Percentiles rank a stretch among this genome's conserved stretches.
Evolutionary conservation across 139 green algal species (phyloP).

Genomic region (Chlorella sorokiniana): DNA sequence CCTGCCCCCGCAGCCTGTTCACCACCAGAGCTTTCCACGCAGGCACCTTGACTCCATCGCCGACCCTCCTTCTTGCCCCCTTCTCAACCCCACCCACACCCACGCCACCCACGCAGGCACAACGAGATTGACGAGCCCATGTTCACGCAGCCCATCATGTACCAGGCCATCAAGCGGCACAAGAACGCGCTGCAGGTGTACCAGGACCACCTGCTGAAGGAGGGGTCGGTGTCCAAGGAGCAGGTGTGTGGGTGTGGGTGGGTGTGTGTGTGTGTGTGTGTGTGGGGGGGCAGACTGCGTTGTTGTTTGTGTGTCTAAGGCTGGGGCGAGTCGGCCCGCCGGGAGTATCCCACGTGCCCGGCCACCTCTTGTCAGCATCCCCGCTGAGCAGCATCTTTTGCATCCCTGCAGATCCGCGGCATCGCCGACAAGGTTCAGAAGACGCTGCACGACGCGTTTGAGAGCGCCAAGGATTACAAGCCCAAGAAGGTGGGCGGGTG

Average conservation of each 20-base stretch:
- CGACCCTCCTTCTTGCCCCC: too few relatives aligned
- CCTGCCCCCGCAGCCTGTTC: too few relatives aligned
- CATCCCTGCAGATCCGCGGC: conserved; percentile 12
- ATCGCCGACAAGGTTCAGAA: conserved; percentile 71
- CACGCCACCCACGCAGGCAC: conserved; percentile 62
- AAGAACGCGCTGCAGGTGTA: conserved; percentile 79
- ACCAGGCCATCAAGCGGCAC: conserved; percentile 83
- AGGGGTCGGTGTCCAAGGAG: conserved; percentile 72
- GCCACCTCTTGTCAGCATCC: too few relatives aligned
- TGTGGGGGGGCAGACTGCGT: not conserved
- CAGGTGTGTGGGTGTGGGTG: conserved; percentile 56
- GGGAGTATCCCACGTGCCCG: too few relatives aligned
- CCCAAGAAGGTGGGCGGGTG: conserved; percentile 42
- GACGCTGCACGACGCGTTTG: conserved; percentile 83
- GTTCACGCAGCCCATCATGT: conserved; percentile 99
- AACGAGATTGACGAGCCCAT: conserved; percentile 99
- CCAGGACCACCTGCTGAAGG: conserved; percentile 73
- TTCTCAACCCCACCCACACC: not conserved
- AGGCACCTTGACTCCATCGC: too few relatives aligned
- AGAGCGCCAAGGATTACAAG: conserved; percentile 83
- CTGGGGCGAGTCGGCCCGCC: too few relatives aligned
- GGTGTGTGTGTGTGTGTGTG: not conserved
- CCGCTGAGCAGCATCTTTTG: not conserved
- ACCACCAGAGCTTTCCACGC: too few relatives aligned
- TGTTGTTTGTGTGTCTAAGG: too few relatives aligned